Conservation (phyloP, 345 rosid species). For the Aquilaria sinensis region DNA sequence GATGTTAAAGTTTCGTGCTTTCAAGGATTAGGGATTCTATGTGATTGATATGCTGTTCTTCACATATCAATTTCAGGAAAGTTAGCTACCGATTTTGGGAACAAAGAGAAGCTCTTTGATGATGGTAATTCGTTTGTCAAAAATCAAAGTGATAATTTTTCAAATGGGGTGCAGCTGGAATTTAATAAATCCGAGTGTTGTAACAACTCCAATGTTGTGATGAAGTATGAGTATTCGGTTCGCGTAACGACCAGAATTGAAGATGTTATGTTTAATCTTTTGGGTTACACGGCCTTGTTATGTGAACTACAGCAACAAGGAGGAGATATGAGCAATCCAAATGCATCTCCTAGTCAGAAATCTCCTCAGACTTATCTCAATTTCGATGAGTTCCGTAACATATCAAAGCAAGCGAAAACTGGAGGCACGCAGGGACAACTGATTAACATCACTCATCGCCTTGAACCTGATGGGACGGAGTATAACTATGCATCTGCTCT, state of each 20-base stretch:
- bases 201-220: constrained; percentile 27
- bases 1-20: neutral
- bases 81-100: constrained; percentile 14
- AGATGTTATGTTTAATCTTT: constrained; percentile 39
- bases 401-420: constrained; percentile 39
- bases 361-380: constrained; percentile 42
- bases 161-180: constrained; percentile 32
- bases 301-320: constrained; percentile 30
- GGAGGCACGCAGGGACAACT: constrained; percentile 31
- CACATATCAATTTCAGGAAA: constrained; percentile 25
- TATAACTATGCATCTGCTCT: constrained; percentile 76
- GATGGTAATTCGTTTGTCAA: constrained; percentile 6
- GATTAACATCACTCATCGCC: constrained; percentile 62
- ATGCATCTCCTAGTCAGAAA: constrained; percentile 20
- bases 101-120: constrained; percentile 14
- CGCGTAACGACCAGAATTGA: constrained; percentile 30
- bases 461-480: constrained; percentile 82
- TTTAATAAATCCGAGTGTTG: constrained; percentile 22
- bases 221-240: constrained; percentile 29
- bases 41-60: neutral
- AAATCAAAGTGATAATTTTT: constrained; percentile 13
- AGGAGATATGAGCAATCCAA: constrained; percentile 14
- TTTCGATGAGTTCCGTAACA: constrained; percentile 51
- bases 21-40: neutral
- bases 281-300: constrained; percentile 37